A percentile compares a stretch with the other conserved stretches of the same genome.
phyloP scores from a whole-genome alignment of 352 stramenopile species.

The Phytophthora pluvialis region DNA sequence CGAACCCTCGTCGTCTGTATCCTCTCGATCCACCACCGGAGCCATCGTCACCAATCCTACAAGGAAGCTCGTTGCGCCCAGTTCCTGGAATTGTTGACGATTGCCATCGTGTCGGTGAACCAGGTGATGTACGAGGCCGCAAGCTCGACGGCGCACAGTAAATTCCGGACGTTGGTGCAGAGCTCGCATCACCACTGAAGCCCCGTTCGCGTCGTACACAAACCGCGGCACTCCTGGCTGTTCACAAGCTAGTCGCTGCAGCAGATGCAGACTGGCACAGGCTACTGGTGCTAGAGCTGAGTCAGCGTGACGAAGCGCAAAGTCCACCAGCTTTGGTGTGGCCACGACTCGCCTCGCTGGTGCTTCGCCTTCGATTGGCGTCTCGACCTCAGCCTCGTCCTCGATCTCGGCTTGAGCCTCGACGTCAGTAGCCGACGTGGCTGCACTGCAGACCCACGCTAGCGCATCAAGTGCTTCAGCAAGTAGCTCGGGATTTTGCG shows the following conservation, averaged over 20 bases:
- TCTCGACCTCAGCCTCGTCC: constrained; percentile 24
- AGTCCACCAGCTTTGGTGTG: constrained; percentile 57
- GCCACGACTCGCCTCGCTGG: constrained; percentile 49
- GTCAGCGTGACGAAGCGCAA: constrained; percentile 50
- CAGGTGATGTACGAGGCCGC: constrained; percentile 57
- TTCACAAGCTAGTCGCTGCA: constrained; percentile 56
- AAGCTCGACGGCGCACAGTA: constrained; percentile 41
- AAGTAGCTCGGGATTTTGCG: constrained; percentile 45
- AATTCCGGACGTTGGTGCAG: constrained; percentile 36
- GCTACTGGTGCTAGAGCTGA: constrained; percentile 39
- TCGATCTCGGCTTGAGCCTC: constrained; percentile 35
- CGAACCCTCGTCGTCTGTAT: not conserved
- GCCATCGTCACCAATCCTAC: constrained; percentile 32
- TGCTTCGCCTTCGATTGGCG: constrained; percentile 23
- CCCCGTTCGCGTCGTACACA: constrained; percentile 41
- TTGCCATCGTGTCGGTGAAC: constrained; percentile 56
- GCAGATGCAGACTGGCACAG: constrained; percentile 55
- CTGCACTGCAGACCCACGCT: constrained; percentile 57
- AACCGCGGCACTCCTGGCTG: constrained; percentile 45
- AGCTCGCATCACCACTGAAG: constrained; percentile 54
- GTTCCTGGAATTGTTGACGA: constrained; percentile 53
- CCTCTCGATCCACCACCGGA: not conserved
- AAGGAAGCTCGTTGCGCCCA: constrained; percentile 52
- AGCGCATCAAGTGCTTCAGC: constrained; percentile 56
- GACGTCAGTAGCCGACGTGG: constrained; percentile 20